Evolutionary conservation across 768 basidiomycete species (phyloP).

Genomic region (Trametes gibbosa): DNA sequence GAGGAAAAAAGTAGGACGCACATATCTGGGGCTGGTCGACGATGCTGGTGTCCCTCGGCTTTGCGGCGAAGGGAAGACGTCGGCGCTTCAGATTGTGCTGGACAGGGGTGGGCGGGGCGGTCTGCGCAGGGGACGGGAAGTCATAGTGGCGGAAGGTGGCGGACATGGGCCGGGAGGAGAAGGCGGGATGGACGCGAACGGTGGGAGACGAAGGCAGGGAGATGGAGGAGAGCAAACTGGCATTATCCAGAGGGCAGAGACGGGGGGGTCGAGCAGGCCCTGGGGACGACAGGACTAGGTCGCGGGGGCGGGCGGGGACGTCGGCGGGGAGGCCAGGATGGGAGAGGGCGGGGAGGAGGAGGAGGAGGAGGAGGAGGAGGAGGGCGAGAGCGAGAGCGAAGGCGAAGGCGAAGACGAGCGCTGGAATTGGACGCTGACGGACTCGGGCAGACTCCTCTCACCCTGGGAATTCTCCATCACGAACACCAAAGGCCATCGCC

Average conservation of each 20-base stretch:
- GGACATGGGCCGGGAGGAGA: slow-evolving; percentile 27
- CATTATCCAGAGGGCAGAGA: slow-evolving; percentile 33
- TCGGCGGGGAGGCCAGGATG: slow-evolving; percentile 28
- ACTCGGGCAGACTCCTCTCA: neutral
- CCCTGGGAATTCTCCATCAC: neutral
- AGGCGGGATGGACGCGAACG: slow-evolving; percentile 24
- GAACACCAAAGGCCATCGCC: too few species aligned
- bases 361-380: neutral
- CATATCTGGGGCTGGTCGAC: slow-evolving; percentile 22
- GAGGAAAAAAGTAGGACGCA: slow-evolving; percentile 7
- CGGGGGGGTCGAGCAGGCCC: slow-evolving; percentile 15
- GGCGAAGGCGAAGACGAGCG: too few species aligned
- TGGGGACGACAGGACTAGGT: slow-evolving; percentile 14
- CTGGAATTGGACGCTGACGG: slow-evolving; percentile 1
- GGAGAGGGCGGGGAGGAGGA: slow-evolving; percentile 22
- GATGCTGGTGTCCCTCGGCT: slow-evolving; percentile 21
- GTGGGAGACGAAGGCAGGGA: slow-evolving; percentile 15
- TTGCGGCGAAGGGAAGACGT: slow-evolving; percentile 8
- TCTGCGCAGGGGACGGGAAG: slow-evolving; percentile 12
- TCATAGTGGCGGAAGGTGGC: slow-evolving; percentile 7
- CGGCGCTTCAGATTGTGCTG: slow-evolving; percentile 13
- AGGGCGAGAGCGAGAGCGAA: slow-evolving; percentile 24
- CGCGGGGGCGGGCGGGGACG: slow-evolving; percentile 26
- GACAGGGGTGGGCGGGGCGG: neutral
- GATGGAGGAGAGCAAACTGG: slow-evolving; percentile 26